These are phyloP conservation scores for Galerina sulciceps DNA, from an alignment of 768 basidiomycete genomes.

Conservation along the genomic window DNA sequence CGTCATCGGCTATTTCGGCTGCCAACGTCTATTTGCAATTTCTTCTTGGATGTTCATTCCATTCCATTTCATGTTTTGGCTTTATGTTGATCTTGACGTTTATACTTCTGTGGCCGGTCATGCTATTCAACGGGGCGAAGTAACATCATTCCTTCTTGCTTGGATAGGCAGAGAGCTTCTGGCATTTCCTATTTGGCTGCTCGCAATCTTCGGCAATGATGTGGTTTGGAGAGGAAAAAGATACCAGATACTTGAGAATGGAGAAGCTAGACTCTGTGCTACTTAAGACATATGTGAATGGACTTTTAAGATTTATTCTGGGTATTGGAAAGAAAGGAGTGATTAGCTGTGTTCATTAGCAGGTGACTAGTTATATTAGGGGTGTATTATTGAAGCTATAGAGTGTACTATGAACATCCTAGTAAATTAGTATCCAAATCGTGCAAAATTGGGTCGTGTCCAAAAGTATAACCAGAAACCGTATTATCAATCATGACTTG, in stretches of 20 bases:
- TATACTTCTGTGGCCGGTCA: constrained; percentile 76
- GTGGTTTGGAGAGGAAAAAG: constrained; percentile 87
- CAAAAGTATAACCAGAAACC: neutral
- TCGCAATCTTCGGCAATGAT: constrained; percentile 80
- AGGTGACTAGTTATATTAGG: neutral
- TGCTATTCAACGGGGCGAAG: constrained; percentile 51
- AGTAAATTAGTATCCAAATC: constrained; percentile 3
- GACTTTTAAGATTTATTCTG: no score
- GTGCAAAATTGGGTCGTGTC: neutral
- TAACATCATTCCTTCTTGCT: constrained; percentile 68
- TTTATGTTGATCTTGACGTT: constrained; percentile 82
- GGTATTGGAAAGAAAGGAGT: no score
- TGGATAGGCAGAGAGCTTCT: constrained; percentile 83
- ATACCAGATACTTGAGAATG: constrained; percentile 77
- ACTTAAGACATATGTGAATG: neutral
- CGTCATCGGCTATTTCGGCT: constrained; percentile 60
- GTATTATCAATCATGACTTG: constrained; percentile 18
- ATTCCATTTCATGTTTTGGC: constrained; percentile 71
- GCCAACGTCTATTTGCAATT: constrained; percentile 52
- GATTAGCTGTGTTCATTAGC: neutral
- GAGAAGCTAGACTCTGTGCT: constrained; percentile 51
- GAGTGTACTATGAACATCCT: neutral
- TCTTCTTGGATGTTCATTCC: constrained; percentile 58
- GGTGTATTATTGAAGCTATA: constrained; percentile 1
- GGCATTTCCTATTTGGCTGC: constrained; percentile 86